Conservation (phyloP, 805 yeast species). For the Kuraishia floccosa region DNA sequence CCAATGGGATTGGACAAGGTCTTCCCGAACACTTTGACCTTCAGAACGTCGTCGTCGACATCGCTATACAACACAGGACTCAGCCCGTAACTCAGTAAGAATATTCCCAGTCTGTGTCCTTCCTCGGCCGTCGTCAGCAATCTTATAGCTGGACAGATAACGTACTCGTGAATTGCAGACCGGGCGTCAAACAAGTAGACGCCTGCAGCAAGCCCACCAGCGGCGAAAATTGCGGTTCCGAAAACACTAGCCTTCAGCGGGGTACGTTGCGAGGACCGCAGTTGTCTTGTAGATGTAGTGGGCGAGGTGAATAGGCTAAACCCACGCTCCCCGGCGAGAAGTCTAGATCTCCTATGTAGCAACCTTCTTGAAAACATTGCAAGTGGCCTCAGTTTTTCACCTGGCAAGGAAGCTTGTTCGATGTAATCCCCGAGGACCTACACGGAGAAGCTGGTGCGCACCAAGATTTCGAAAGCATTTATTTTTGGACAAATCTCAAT, state of each 20-base stretch:
- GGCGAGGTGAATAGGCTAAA: too few relatives aligned
- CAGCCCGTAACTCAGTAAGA: conserved; percentile 55
- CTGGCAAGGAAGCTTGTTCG: too few relatives aligned
- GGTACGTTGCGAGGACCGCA: too few relatives aligned
- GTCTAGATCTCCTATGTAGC: too few relatives aligned
- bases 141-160: conserved; percentile 69
- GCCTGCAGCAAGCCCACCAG: conserved; percentile 24
- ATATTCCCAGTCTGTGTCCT: conserved; percentile 72
- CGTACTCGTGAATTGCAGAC: conserved; percentile 72
- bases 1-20: conserved; percentile 71
- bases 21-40: conserved; percentile 56
- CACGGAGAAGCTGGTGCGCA: too few relatives aligned
- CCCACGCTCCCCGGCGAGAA: too few relatives aligned
- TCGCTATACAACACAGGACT: conserved; percentile 51
- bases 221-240: conserved; percentile 5
- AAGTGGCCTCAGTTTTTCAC: too few relatives aligned
- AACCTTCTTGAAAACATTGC: too few relatives aligned
- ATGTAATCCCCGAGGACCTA: too few relatives aligned
- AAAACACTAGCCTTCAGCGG: background rate
- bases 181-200: conserved; percentile 64
- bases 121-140: conserved; percentile 68
- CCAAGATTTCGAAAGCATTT: too few relatives aligned
- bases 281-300: too few relatives aligned
- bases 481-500: too few relatives aligned
- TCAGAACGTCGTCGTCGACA: conserved; percentile 35